Evolutionary conservation across 805 yeast species (phyloP), one percentile per base, ranked within the genome.

Genomic region (Clavispora phyllophila): DNA sequence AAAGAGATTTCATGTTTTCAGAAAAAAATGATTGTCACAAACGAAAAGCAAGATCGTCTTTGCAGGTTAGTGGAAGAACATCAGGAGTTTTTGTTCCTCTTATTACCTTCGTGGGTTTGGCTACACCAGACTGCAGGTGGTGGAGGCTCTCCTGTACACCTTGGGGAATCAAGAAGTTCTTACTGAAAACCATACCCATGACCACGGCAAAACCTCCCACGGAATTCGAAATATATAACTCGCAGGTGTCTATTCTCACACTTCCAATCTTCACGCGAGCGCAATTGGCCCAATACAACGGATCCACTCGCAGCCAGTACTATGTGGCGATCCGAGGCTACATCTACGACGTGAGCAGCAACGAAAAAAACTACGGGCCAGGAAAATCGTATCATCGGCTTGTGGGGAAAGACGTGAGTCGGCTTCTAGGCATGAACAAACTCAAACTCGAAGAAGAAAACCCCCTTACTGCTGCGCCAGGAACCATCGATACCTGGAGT

Each of bases 291-390:
- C 43, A 41, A 33, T 66, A 58, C 50, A 57, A 70, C 43, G 73
- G 73, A n/a, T 43, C 37, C 5, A 52, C 52, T 20, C 46, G 47
- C 25, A 57, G 55, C 13, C 44, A 73, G 45, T 73, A 85, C 49
- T 87, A 81, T 61, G 84, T 87, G 15, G 93, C 81, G 7, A 81
- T 87, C 53, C 80, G 81, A 47, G 93, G 95, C 17, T 72, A 71
- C 2, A 78, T 88, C 9, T 88, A 86, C 59, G 96, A 87, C 55
- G 96, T 88, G 9, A 75, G 86, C 0, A 57, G 66, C 36, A 87
- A 87, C 55, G 52, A 60, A 10, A 77, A 74, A 13, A 82, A 81
- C 31, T 87, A 87, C 57, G 96, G 95, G 0, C 82, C 83, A 3
- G 90, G 89, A 0, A 76, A 79, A 46, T 80, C 82, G 18, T 88